These are phyloP conservation scores for Podaxis rugospora DNA, from an alignment of 768 basidiomycete species.

Conservation along the genomic window DNA sequence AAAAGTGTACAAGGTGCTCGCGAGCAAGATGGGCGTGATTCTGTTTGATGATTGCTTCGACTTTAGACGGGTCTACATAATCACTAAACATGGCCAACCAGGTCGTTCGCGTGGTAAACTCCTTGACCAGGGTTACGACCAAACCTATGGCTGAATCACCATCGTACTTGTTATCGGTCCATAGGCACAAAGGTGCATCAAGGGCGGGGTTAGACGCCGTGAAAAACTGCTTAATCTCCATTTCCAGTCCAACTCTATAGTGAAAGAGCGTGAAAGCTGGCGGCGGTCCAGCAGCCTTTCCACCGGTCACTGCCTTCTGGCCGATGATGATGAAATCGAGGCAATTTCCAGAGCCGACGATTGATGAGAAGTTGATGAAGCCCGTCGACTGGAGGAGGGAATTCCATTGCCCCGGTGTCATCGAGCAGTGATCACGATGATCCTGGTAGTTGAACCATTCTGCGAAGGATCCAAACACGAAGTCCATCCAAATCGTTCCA, in stretches of 20 bases:
- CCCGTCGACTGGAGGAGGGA: not conserved
- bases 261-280: not conserved
- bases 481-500: not conserved
- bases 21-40: slow-evolving; percentile 10
- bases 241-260: slow-evolving; percentile 15
- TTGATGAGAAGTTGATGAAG: not conserved
- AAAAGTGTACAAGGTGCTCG: slow-evolving; percentile 3
- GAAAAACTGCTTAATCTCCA: slow-evolving; percentile 15
- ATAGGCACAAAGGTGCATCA: not conserved
- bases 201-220: not conserved
- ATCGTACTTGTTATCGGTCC: slow-evolving; percentile 21
- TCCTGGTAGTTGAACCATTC: slow-evolving; percentile 5
- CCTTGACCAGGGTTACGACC: slow-evolving; percentile 23
- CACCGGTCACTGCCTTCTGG: slow-evolving; percentile 3
- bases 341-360: not conserved
- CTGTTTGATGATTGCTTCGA: slow-evolving; percentile 9
- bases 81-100: slow-evolving; percentile 23
- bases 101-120: slow-evolving; percentile 27
- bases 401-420: not conserved
- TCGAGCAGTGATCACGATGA: not conserved
- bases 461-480: not conserved
- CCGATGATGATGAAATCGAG: slow-evolving; percentile 14
- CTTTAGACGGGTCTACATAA: slow-evolving; percentile 13
- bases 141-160: slow-evolving; percentile 29
- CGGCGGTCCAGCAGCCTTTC: not conserved